Conservation (phyloP, 768 basidiomycete genomes). For the Thelephora ganbajun region DNA sequence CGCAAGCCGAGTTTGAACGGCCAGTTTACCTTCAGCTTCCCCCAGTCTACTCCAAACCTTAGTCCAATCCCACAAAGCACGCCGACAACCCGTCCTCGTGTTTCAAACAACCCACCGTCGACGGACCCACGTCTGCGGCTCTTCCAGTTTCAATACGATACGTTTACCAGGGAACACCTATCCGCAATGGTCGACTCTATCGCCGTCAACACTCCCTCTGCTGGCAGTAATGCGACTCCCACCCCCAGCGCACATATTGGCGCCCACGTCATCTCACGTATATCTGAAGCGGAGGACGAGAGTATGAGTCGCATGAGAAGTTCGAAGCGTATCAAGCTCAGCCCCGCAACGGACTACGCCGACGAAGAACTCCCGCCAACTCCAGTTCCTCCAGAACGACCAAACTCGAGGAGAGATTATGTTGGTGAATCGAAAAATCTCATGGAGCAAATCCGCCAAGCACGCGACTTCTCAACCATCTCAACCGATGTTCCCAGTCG, state of each 20-base stretch:
- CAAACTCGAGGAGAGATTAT: conserved; percentile 45
- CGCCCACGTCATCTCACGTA: conserved; percentile 28
- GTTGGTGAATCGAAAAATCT: conserved; percentile 64
- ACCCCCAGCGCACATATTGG: conserved; percentile 18
- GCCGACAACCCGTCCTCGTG: conserved; percentile 25
- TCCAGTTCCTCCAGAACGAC: background rate
- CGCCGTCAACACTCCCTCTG: conserved; percentile 64
- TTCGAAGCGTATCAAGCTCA: conserved; percentile 70
- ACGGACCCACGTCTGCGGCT: conserved; percentile 72
- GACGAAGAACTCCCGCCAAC: conserved; percentile 17
- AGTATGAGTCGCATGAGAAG: conserved; percentile 50
- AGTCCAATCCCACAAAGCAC: conserved; percentile 51
- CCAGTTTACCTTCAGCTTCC: conserved; percentile 67
- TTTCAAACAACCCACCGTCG: conserved; percentile 18
- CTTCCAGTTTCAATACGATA: conserved; percentile 93
- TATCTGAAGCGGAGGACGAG: conserved; percentile 29
- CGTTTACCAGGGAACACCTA: conserved; percentile 87
- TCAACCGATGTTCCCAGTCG: conserved; percentile 38
- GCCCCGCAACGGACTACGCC: conserved; percentile 46
- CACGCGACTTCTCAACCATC: conserved; percentile 65
- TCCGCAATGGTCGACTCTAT: conserved; percentile 92
- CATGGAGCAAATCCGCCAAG: conserved; percentile 70
- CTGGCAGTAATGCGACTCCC: conserved; percentile 27
- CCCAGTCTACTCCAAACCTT: conserved; percentile 23
- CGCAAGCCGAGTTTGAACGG: conserved; percentile 35